Conservation (phyloP, 176 grass and related monocot genomes). For the Cymbopogon citratus region DNA sequence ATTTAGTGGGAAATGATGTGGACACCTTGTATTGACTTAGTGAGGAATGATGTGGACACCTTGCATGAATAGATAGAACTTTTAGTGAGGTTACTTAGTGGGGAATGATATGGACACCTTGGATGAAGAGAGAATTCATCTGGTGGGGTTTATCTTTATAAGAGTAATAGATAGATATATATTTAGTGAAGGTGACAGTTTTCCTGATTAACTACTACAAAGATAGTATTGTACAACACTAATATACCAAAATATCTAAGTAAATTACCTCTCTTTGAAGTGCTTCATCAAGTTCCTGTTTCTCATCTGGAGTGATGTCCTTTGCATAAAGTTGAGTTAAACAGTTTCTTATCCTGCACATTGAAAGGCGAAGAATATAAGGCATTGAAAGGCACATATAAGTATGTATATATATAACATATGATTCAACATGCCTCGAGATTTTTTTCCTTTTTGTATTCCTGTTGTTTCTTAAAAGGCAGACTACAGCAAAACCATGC, state of each 20-base stretch:
- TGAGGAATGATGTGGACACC: too few relatives aligned
- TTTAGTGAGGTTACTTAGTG: too few relatives aligned
- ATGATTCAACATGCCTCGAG: neutral
- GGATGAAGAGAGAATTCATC: too few relatives aligned
- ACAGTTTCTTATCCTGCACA: slow-evolving; percentile 75
- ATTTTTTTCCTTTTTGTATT: too few relatives aligned
- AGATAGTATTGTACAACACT: neutral
- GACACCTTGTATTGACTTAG: too few relatives aligned
- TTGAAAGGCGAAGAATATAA: slow-evolving; percentile 8
- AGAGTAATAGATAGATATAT: too few relatives aligned
- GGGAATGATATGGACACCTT: too few relatives aligned
- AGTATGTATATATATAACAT: too few relatives aligned
- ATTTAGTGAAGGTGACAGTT: neutral
- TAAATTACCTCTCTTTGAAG: slow-evolving; percentile 83
- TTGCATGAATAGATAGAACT: too few relatives aligned
- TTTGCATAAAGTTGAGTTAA: slow-evolving; percentile 68
- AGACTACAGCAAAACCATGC: neutral
- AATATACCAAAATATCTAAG: neutral
- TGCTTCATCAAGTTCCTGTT: slow-evolving; percentile 87
- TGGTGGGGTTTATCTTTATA: too few relatives aligned
- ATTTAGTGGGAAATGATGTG: too few relatives aligned
- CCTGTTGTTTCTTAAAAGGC: neutral
- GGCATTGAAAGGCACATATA: neutral
- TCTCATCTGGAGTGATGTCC: slow-evolving; percentile 95
- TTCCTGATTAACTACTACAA: neutral